These are phyloP conservation scores for Ogataea minuta DNA, from an alignment of 805 yeast species.

Conservation along the genomic window DNA sequence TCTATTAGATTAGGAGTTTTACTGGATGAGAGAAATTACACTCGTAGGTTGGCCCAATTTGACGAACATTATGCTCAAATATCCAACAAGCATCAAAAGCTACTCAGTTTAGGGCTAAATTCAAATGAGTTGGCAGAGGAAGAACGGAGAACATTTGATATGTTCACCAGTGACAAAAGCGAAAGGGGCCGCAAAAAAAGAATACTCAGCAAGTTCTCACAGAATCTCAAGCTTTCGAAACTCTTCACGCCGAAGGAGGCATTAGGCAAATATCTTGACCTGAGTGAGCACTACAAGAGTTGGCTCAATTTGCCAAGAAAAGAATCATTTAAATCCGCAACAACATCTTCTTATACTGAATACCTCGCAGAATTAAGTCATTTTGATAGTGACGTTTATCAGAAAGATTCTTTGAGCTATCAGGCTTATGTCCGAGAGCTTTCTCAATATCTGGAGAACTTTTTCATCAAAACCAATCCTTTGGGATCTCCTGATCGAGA, in stretches of 20 bases:
- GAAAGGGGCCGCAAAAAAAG: conserved; percentile 31
- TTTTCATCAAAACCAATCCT: conserved; percentile 48
- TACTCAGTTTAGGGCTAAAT: conserved; percentile 27
- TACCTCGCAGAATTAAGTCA: conserved; percentile 14
- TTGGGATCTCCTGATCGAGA: conserved; percentile 40
- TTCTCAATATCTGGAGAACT: conserved; percentile 48
- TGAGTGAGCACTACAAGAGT: conserved; percentile 46
- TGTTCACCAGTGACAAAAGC: conserved; percentile 25
- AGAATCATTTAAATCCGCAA: conserved; percentile 1
- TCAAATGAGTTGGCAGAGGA: conserved; percentile 13
- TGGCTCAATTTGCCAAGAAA: conserved; percentile 49
- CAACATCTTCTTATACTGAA: conserved; percentile 21
- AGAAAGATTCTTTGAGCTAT: conserved; percentile 38
- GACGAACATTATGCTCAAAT: conserved; percentile 35
- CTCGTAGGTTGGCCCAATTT: conserved; percentile 35
- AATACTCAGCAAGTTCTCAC: conserved; percentile 50
- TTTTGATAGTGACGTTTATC: conserved; percentile 24
- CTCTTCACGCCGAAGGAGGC: conserved; percentile 60
- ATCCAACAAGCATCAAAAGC: conserved; percentile 30
- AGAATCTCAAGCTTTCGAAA: conserved; percentile 45
- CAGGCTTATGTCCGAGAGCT: conserved; percentile 44
- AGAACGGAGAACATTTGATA: conserved; percentile 31
- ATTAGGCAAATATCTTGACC: conserved; percentile 64
- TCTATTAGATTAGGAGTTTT: conserved; percentile 25
- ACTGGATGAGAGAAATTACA: conserved; percentile 8